A percentile compares a stretch with the other conserved stretches of the same genome.
These are phyloP conservation scores for Calocera cornea DNA, from an alignment of 768 basidiomycete species.

Conservation along the genomic window DNA sequence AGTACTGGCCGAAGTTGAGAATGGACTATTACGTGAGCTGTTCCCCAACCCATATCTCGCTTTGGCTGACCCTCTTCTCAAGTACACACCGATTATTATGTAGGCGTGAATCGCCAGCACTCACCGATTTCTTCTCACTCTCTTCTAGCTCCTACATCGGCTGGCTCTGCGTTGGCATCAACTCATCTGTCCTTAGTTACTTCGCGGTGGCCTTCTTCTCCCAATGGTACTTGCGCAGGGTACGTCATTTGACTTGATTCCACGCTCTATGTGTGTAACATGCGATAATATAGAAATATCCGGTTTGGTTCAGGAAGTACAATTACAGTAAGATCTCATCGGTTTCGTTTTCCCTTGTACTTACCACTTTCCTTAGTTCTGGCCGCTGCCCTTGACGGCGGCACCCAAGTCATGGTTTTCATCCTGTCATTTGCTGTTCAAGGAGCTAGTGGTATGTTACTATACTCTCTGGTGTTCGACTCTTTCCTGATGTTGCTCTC, in stretches of 20 bases:
- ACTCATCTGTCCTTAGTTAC: constrained; percentile 37
- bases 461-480: constrained; percentile 14
- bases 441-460: constrained; percentile 27
- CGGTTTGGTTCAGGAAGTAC: constrained; percentile 47
- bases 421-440: constrained; percentile 49
- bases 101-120: constrained; percentile 19
- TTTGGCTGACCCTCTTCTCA: background rate
- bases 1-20: constrained; percentile 33
- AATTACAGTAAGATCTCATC: constrained; percentile 31
- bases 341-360: constrained; percentile 32
- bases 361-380: constrained; percentile 40
- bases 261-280: constrained; percentile 18
- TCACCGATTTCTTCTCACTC: background rate
- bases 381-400: constrained; percentile 52
- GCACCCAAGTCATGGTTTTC: constrained; percentile 49
- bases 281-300: constrained; percentile 37
- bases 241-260: background rate
- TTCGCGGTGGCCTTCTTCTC: constrained; percentile 43
- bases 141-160: constrained; percentile 36
- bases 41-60: background rate
- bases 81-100: constrained; percentile 35
- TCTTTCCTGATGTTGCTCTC: background rate
- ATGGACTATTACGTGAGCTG: constrained; percentile 29
- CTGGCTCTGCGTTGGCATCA: constrained; percentile 43
- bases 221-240: constrained; percentile 26